These are phyloP conservation scores for Elaeis guineensis DNA, from an alignment of 176 grass and related monocot species.

Conservation along the genomic window DNA sequence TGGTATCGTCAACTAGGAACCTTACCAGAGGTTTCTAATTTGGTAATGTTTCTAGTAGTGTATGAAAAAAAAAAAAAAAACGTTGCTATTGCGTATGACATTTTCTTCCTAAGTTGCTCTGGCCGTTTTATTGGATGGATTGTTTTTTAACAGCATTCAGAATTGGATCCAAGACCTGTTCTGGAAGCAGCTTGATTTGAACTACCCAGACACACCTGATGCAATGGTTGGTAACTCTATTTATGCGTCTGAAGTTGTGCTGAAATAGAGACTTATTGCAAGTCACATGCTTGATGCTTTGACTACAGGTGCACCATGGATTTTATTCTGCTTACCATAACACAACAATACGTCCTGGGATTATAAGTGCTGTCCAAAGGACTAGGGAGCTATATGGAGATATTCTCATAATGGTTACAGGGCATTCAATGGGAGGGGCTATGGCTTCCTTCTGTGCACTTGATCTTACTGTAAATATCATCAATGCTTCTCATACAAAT, in stretches of 20 bases:
- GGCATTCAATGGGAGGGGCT: constrained; percentile 18
- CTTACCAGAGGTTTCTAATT: no score
- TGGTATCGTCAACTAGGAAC: no score
- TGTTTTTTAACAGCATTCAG: constrained; percentile 44
- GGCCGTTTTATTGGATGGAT: background rate
- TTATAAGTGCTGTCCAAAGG: constrained; percentile 3
- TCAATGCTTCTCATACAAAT: background rate
- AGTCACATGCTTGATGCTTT: background rate
- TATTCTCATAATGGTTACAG: constrained; percentile 12
- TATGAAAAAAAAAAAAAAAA: no score
- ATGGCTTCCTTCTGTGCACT: constrained; percentile 22
- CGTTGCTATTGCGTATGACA: no score
- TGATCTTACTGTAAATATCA: constrained; percentile 12
- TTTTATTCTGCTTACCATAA: constrained; percentile 23
- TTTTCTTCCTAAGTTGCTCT: background rate
- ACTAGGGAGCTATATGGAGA: constrained; percentile 6
- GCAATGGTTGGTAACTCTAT: constrained; percentile 19
- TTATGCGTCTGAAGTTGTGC: background rate
- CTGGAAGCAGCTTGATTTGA: constrained; percentile 93
- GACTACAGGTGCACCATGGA: constrained; percentile 15
- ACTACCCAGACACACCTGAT: constrained; percentile 69
- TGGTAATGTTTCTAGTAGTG: no score
- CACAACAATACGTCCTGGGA: constrained; percentile 5
- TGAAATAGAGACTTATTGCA: background rate
- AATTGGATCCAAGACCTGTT: constrained; percentile 82